Percentiles rank a stretch among this genome's conserved stretches.
Evolutionary conservation across 2,329 filamentous ascomycete genomes (phyloP).

Genomic region (Blastomyces silverae): DNA sequence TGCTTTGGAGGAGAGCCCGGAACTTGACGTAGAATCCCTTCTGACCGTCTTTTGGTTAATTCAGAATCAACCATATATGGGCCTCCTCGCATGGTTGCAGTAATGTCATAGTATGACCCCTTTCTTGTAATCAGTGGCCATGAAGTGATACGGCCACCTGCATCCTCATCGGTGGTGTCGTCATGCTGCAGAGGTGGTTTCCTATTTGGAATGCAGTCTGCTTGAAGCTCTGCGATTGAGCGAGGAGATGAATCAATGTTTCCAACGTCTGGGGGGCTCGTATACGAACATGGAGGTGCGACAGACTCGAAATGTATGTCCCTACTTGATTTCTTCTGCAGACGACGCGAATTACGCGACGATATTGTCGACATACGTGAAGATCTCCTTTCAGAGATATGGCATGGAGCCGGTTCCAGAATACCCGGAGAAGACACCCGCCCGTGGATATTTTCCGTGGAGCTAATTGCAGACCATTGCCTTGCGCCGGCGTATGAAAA

Average conservation of each 20-base stretch:
- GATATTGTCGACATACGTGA: conserved; percentile 1
- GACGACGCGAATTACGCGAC: conserved; percentile 9
- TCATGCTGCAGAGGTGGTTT: not conserved
- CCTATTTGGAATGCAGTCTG: not conserved
- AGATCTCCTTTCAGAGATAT: not conserved
- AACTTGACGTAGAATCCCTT: not conserved
- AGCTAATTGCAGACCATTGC: conserved; percentile 12
- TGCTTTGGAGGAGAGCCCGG: conserved; percentile 14
- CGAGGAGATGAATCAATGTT: not conserved
- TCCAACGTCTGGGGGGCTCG: not conserved
- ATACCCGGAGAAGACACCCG: not conserved
- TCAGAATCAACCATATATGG: not conserved
- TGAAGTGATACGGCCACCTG: conserved; percentile 5
- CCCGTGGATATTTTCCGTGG: conserved; percentile 1
- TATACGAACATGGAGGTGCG: not conserved
- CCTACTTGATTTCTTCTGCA: conserved; percentile 8
- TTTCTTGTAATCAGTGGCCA: conserved; percentile 2
- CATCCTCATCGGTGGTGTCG: not conserved
- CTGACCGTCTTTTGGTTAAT: conserved; percentile 8
- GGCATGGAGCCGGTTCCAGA: conserved; percentile 4
- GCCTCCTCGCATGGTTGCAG: not conserved
- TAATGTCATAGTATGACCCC: conserved; percentile 7
- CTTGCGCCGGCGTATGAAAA: conserved; percentile 3
- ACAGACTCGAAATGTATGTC: conserved; percentile 3
- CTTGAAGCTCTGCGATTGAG: conserved; percentile 3